phyloP scores from a whole-genome alignment of 176 grass and related monocot species.

The Canna indica region DNA sequence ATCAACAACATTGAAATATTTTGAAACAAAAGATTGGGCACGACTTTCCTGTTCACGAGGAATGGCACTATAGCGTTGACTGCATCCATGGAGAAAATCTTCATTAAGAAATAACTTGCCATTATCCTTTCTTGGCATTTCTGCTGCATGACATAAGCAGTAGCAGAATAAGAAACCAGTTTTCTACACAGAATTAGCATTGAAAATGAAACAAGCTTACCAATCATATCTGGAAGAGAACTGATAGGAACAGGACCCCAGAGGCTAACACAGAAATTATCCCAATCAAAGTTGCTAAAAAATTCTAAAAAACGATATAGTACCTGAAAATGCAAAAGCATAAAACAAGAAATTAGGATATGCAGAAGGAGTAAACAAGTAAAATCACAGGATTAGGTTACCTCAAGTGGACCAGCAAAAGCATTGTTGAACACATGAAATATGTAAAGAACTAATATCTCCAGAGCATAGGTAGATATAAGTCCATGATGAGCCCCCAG shows the following conservation, averaged over 20 bases:
- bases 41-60: conserved; percentile 47
- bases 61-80: conserved; percentile 32
- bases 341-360: conserved; percentile 23
- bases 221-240: conserved; percentile 78
- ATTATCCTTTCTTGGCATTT: conserved; percentile 51
- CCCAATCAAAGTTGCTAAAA: conserved; percentile 96
- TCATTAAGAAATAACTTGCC: conserved; percentile 52
- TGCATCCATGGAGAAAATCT: conserved; percentile 55
- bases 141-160: conserved; percentile 42
- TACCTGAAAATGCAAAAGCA: conserved; percentile 45
- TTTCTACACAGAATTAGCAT: neutral
- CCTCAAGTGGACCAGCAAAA: conserved; percentile 90
- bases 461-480: conserved; percentile 94
- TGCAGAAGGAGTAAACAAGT: conserved; percentile 1
- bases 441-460: conserved; percentile 92
- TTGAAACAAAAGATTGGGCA: conserved; percentile 63
- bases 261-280: conserved; percentile 79
- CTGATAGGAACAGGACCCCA: conserved; percentile 79
- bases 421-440: conserved; percentile 82
- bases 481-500: conserved; percentile 98
- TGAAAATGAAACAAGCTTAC: conserved; percentile 31
- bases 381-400: conserved; percentile 30
- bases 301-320: conserved; percentile 90
- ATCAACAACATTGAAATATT: conserved; percentile 92
- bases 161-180: conserved; percentile 15